Evolutionary conservation across 331 rosid genomes (phyloP).

Genomic region (Arachis monticola): DNA sequence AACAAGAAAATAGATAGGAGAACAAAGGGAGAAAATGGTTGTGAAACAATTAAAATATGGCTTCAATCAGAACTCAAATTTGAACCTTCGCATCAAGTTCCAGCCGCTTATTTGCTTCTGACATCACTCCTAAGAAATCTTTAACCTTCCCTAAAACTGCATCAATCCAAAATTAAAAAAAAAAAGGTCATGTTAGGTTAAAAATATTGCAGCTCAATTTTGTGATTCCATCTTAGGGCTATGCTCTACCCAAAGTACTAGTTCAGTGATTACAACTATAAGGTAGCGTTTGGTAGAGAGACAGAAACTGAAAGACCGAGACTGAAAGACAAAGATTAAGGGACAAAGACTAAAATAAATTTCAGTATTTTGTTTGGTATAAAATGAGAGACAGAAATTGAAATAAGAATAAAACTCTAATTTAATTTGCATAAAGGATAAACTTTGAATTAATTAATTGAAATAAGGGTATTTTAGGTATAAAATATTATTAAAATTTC

Average conservation of each 20-base stretch:
- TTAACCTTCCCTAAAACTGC: slow-evolving; percentile 79
- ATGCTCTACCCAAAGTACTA: background rate
- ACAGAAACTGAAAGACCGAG: no score
- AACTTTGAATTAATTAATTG: no score
- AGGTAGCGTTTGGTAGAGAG: background rate
- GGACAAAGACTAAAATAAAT: no score
- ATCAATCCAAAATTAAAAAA: slow-evolving; percentile 12
- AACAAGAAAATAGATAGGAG: no score
- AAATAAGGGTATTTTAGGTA: no score
- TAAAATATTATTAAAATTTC: no score
- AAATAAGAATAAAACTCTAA: no score
- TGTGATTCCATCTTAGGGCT: background rate
- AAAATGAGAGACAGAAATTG: no score
- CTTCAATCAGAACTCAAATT: slow-evolving; percentile 22
- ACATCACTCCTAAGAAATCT: slow-evolving; percentile 79
- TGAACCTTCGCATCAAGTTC: slow-evolving; percentile 72
- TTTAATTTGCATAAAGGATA: no score
- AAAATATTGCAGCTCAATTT: background rate
- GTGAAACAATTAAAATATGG: slow-evolving; percentile 6
- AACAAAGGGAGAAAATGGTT: no score
- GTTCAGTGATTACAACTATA: background rate
- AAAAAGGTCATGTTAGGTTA: slow-evolving; percentile 15
- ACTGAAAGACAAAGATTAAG: no score
- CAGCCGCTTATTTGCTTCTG: slow-evolving; percentile 77
- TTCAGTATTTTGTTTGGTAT: no score